Conservation (phyloP, 306 rosid genomes). For the Lupinus albus region DNA sequence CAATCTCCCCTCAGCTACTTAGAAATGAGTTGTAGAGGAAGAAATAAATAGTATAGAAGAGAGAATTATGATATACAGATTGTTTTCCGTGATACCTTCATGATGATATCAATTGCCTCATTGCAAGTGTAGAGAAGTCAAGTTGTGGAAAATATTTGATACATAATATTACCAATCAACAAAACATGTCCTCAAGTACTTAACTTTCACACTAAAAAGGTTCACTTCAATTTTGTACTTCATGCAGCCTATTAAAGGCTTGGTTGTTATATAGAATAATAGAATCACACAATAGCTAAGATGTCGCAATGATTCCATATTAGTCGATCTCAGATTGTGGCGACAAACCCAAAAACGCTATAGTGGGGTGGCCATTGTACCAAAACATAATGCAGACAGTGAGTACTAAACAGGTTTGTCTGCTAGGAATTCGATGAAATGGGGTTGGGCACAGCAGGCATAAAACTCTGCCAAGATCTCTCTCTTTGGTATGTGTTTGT, state of each 20-base stretch:
- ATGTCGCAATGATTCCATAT: not conserved
- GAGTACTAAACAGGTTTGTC: too few species aligned
- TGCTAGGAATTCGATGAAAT: too few species aligned
- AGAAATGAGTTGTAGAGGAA: not conserved
- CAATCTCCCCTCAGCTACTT: conserved; percentile 1
- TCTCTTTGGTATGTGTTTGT: too few species aligned
- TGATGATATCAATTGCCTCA: conserved; percentile 7
- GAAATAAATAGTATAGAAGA: not conserved
- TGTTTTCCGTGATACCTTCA: conserved; percentile 21
- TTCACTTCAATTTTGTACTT: not conserved
- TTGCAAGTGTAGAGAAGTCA: conserved; percentile 24
- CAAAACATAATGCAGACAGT: too few species aligned
- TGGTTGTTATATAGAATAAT: too few species aligned
- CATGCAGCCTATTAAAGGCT: too few species aligned
- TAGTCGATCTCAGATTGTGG: too few species aligned
- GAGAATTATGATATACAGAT: conserved; percentile 1
- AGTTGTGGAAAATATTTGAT: not conserved
- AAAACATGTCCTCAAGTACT: not conserved
- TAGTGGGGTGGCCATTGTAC: too few species aligned
- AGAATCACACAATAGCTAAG: not conserved
- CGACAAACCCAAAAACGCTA: too few species aligned
- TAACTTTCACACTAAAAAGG: not conserved
- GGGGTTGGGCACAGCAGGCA: too few species aligned
- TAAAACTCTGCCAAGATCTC: too few species aligned
- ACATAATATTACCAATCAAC: not conserved